Conservation (phyloP, 2,329 filamentous ascomycete species). For the Macrophomina tecta region DNA sequence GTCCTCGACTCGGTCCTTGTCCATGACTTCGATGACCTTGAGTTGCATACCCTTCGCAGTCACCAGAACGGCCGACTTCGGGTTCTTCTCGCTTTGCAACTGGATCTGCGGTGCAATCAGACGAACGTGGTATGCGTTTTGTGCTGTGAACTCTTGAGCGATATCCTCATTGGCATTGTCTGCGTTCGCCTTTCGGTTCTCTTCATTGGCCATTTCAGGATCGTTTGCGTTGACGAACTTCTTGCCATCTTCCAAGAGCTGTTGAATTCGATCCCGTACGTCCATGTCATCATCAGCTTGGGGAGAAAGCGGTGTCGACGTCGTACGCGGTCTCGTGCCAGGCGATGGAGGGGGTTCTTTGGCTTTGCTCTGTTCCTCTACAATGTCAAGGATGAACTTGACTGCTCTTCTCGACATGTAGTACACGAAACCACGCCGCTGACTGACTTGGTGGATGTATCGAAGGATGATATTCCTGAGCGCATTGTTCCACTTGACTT, state of each 20-base stretch:
- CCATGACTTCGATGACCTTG: conserved; percentile 97
- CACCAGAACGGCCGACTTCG: conserved; percentile 93
- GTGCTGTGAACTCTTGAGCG: conserved; percentile 83
- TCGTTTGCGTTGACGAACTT: conserved; percentile 80
- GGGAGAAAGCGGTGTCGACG: conserved; percentile 39
- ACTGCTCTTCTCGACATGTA: conserved; percentile 95
- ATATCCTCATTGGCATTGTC: conserved; percentile 69
- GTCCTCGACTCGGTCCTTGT: conserved; percentile 90
- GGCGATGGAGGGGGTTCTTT: conserved; percentile 53
- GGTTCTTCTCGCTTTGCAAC: conserved; percentile 97
- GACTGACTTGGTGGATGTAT: conserved; percentile 96
- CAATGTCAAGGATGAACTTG: conserved; percentile 97
- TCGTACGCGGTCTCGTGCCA: conserved; percentile 30
- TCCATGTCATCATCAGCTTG: conserved; percentile 67
- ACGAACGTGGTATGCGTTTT: conserved; percentile 93
- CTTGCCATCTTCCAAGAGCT: conserved; percentile 82
- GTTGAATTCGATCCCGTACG: conserved; percentile 83
- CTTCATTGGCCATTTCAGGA: conserved; percentile 47
- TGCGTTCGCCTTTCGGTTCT: conserved; percentile 38
- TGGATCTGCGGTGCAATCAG: conserved; percentile 98
- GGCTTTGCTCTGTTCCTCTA: conserved; percentile 87
- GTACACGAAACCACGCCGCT: conserved; percentile 94
- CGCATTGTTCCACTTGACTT: conserved; percentile 98
- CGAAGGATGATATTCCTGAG: conserved; percentile 94
- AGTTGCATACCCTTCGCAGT: conserved; percentile 98